Base-by-base conservation (phyloP, 768 basidiomycete genomes). In the Kwoniella newhampshirensis region DNA sequence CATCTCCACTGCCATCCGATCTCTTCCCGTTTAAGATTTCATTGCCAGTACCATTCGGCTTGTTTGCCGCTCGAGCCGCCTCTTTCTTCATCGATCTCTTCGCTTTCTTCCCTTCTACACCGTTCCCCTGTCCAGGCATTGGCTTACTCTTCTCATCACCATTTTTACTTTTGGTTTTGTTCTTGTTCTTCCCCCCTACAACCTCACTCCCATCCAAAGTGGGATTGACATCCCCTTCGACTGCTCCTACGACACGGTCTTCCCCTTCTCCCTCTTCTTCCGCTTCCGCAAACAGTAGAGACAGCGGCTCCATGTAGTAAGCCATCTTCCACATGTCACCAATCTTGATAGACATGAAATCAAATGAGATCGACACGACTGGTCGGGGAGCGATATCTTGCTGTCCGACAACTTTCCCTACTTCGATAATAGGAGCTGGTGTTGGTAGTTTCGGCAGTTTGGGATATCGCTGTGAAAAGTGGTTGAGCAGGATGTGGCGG, bases 381-480 rank as follows among this genome's bases (percentile, higher is more conserved):
- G 85, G 83, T 37, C 44, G 17, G 28, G 37, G 12, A 13, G 11
- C 25, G 15, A n/a, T n/a, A n/a, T n/a, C n/a, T n/a, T n/a, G n/a
- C n/a, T n/a, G n/a, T n/a, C n/a, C 77, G 26, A 57, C 64, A 46
- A 17, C 67, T 23, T 59, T 46, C 57, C 18, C n/a, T 21, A 20
- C n/a, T n/a, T n/a, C n/a, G n/a, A n/a, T n/a, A 35, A n/a, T 27
- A 5, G 61, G 50, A 15, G 57, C 28, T 5, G 62, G 25, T 28
- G 60, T 42, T n/a, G 75, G 75, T 3, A 81, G 78, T 23, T 83
- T 83, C 2, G 90, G 90, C 71, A 93, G 80, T 65, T 88, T 91
- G 17, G 93, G 91, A 75, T 94, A 93, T 26, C 92, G 86, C 37
- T 89, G 89, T 9, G 92, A 96, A 78, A 97, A 97, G 74, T 97